These are phyloP conservation scores for Paramarasmius palmivorus DNA, from an alignment of 1,284 basidiomycete species.

Conservation along the genomic window DNA sequence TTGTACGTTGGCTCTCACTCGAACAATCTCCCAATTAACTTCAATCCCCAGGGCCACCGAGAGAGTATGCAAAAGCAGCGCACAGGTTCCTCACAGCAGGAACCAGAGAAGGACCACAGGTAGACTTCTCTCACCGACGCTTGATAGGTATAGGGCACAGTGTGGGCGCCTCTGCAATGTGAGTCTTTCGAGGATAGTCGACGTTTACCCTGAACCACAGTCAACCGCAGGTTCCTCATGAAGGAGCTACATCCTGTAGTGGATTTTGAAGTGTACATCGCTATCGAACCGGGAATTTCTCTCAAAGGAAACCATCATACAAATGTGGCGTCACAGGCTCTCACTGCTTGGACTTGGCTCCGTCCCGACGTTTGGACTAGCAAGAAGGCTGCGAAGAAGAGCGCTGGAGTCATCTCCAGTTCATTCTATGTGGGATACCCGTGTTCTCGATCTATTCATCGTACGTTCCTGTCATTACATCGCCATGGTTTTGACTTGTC, in stretches of 20 bases:
- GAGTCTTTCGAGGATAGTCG: neutral
- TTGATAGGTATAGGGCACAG: constrained; percentile 18
- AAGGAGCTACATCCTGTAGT: constrained; percentile 10
- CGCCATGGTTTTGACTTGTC: neutral
- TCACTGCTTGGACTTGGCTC: constrained; percentile 17
- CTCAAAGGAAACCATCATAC: constrained; percentile 9
- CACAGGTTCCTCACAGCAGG: constrained; percentile 13
- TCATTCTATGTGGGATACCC: constrained; percentile 20
- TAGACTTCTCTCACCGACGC: constrained; percentile 5
- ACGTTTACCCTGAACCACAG: neutral
- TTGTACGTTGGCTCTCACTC: constrained; percentile 1
- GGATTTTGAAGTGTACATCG: constrained; percentile 14
- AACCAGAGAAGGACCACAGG: neutral
- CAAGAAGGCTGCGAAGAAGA: constrained; percentile 15
- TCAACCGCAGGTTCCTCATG: constrained; percentile 12
- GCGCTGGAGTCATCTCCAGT: constrained; percentile 7
- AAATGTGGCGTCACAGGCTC: constrained; percentile 1
- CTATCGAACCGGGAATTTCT: constrained; percentile 17
- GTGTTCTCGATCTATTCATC: constrained; percentile 18
- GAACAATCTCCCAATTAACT: neutral
- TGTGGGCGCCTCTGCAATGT: constrained; percentile 15
- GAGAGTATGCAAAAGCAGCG: constrained; percentile 14
- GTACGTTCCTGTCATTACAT: constrained; percentile 11
- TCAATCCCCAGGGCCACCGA: constrained; percentile 4
- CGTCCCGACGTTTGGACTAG: constrained; percentile 15